Evolutionary conservation across 2,329 filamentous ascomycete genomes (phyloP), one percentile per base, ranked within the genome.

Genomic region (Dothidotthia symphoricarpi): DNA sequence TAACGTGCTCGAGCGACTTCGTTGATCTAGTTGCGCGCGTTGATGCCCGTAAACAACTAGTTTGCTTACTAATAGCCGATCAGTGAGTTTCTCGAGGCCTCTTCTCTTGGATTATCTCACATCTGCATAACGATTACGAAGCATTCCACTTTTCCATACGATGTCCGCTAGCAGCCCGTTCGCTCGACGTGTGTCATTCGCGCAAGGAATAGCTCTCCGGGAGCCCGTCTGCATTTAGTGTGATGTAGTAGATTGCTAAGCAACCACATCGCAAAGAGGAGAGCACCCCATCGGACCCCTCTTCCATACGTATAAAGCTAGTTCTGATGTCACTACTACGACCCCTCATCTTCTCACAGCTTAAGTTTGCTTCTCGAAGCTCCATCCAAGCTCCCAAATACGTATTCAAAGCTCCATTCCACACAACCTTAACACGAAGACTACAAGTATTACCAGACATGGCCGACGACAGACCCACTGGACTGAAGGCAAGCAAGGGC

Each of bases 401-500:
- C 24, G 39, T 24, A 34, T 37, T 49, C 31, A 42, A 29, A 24
- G 45, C 51, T 27, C 39, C 36, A 7, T 51, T 61, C 34, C 51
- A 59, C 39, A 53, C 47, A 28, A 53, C 53, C 10, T 42, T 25
- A 17, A 45, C 26, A 39, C 36, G 34, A 29, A 32, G 52, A 24
- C 44, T 38, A 17, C 48, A 40, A 27, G 45, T 46, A 35, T 39
- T 49, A 11, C 38, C 45, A 33, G 43, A 51, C 11, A 64, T 64
- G 59, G 49, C 59, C 22, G 42, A 51, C 43, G 57, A 60, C 35
- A 60, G 65, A 51, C 75, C 77, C 13, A 78, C 73, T 5, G 79
- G 80, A 39, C 69, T 82, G 42, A 77, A 80, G 49, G 80, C 79
- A 52, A 78, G 73, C 48, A 77, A 76, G 34, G 81, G 81, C 64